Conservation (phyloP, 2,329 filamentous ascomycete genomes). For the Pseudocercospora pini-densiflorae region DNA sequence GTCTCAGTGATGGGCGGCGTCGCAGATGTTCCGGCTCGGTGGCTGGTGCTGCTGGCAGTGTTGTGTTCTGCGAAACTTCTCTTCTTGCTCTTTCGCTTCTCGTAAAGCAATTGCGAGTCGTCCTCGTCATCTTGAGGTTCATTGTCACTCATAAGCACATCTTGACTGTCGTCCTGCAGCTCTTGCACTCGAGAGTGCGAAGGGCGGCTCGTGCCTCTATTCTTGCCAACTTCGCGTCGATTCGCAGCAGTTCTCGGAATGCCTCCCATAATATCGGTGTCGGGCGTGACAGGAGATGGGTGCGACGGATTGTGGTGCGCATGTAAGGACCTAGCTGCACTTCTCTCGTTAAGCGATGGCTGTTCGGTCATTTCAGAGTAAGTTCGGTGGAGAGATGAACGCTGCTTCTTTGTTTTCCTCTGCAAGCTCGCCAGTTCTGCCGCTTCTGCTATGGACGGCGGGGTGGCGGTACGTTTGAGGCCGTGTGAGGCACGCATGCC, state of each 20-base stretch:
- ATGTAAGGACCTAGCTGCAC: constrained; percentile 27
- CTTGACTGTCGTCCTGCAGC: constrained; percentile 34
- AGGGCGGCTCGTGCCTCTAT: constrained; percentile 24
- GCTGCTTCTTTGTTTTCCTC: constrained; percentile 56
- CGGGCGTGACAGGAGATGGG: constrained; percentile 40
- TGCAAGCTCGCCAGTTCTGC: constrained; percentile 55
- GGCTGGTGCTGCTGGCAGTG: constrained; percentile 22
- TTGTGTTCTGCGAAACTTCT: constrained; percentile 22
- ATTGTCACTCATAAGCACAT: constrained; percentile 34
- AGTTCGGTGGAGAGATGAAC: constrained; percentile 40
- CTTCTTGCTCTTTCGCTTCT: constrained; percentile 30
- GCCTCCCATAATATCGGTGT: constrained; percentile 36
- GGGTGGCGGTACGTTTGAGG: constrained; percentile 55
- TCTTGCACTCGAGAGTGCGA: constrained; percentile 35
- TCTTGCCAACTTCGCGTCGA: constrained; percentile 26
- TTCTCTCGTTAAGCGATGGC: constrained; percentile 35
- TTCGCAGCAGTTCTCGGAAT: constrained; percentile 26
- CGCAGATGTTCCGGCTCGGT: constrained; percentile 50
- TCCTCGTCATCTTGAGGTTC: constrained; percentile 35
- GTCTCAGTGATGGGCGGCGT: constrained; percentile 77
- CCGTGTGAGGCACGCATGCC: constrained; percentile 40
- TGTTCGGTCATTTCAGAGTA: constrained; percentile 35
- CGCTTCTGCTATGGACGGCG: constrained; percentile 59
- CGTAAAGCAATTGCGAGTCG: constrained; percentile 33
- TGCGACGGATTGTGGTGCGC: constrained; percentile 31